A percentile compares a stretch with the other conserved stretches of the same genome.
Evolutionary conservation across 2,329 filamentous ascomycete genomes (phyloP).

Genomic region (Colletotrichum eremochloae): DNA sequence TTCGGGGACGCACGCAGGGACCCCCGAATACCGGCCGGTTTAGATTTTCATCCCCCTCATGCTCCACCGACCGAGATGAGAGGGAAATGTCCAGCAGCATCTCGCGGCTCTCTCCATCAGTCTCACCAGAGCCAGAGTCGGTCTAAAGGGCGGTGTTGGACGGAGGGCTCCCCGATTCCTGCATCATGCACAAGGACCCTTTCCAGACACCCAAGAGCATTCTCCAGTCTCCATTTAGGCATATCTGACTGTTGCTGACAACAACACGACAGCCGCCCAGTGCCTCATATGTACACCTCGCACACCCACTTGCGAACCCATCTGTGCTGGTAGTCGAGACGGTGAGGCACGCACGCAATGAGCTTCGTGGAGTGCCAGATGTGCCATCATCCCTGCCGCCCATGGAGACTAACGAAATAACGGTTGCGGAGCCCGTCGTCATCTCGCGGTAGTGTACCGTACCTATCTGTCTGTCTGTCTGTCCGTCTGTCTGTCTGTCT

Average conservation of each 20-base stretch:
- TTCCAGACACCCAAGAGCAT: background rate
- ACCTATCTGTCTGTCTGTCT: background rate
- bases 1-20: conserved; percentile 37
- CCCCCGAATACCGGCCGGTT: conserved; percentile 38
- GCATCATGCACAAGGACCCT: conserved; percentile 26
- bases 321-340: conserved; percentile 22
- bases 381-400: conserved; percentile 28
- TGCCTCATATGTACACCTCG: background rate
- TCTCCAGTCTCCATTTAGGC: conserved; percentile 27
- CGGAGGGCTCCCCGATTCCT: conserved; percentile 29
- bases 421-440: conserved; percentile 35
- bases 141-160: conserved; percentile 31
- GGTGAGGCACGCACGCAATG: conserved; percentile 24
- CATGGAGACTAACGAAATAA: conserved; percentile 32
- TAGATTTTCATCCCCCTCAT: conserved; percentile 22
- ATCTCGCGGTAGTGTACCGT: conserved; percentile 23
- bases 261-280: background rate
- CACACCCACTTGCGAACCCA: conserved; percentile 21
- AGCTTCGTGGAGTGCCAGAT: conserved; percentile 19
- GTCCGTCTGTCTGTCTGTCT: conserved; percentile 1
- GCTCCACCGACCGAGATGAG: conserved; percentile 36
- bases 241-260: conserved; percentile 38
- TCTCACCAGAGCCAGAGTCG: conserved; percentile 19
- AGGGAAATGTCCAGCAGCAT: conserved; percentile 26
- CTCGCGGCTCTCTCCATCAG: conserved; percentile 21